These are phyloP conservation scores for Hemerocallis citrina DNA, from an alignment of 106 monocot species.

Conservation along the genomic window DNA sequence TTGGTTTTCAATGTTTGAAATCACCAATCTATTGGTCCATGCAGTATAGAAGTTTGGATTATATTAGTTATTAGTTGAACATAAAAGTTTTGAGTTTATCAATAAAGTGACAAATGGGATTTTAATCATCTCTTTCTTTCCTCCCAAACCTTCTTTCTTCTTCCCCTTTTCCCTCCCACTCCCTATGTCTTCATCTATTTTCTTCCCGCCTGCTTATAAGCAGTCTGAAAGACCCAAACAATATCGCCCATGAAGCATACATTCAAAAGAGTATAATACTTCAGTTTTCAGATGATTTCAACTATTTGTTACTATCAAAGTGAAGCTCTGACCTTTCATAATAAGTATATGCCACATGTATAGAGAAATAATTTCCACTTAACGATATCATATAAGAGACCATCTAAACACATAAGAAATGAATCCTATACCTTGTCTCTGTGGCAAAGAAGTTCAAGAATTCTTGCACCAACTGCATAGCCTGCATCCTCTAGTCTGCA, in stretches of 20 bases:
- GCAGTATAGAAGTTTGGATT: too few relatives aligned
- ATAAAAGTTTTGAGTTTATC: too few relatives aligned
- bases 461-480: conserved; percentile 91
- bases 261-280: background rate
- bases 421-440: conserved; percentile 59
- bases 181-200: too few relatives aligned
- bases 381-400: background rate
- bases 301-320: background rate
- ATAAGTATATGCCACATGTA: background rate
- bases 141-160: too few relatives aligned
- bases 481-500: conserved; percentile 94
- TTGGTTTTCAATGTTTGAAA: too few relatives aligned
- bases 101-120: too few relatives aligned
- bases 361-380: background rate
- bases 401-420: background rate
- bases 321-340: background rate
- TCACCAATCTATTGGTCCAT: too few relatives aligned
- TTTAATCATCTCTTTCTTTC: too few relatives aligned
- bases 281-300: background rate
- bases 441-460: conserved; percentile 95
- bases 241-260: background rate
- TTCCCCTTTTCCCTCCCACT: too few relatives aligned
- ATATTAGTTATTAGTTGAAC: too few relatives aligned
- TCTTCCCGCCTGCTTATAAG: too few relatives aligned
- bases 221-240: too few relatives aligned